A percentile compares a stretch with the other conserved stretches of the same genome.
Conservation (phyloP, 108 stramenopile genomes). For the Nannochloropsis salina region DNA sequence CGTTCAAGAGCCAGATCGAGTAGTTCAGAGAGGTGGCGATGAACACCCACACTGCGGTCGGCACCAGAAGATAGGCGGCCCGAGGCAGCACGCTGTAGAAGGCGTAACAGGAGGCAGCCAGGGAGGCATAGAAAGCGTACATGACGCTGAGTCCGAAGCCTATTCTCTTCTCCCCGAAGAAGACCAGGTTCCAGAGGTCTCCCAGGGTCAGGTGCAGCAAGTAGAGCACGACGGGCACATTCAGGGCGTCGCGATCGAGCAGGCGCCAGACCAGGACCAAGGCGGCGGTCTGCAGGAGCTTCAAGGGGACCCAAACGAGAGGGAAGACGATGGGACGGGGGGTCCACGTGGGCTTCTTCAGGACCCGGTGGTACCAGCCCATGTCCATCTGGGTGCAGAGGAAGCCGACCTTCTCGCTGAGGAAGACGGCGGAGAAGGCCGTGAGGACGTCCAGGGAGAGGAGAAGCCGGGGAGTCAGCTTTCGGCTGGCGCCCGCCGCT, state of each 20-base stretch:
- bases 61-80: constrained; percentile 15
- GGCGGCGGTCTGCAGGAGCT: background rate
- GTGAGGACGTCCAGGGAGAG: background rate
- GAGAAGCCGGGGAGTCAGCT: background rate
- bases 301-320: constrained; percentile 25
- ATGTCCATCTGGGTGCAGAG: background rate
- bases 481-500: background rate
- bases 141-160: background rate
- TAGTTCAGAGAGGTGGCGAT: constrained; percentile 17
- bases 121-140: background rate
- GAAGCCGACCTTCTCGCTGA: background rate
- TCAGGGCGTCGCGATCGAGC: background rate
- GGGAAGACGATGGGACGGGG: background rate
- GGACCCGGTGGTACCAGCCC: background rate
- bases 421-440: background rate
- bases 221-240: background rate
- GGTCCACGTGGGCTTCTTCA: constrained; percentile 20
- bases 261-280: background rate
- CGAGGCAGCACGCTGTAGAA: background rate
- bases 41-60: constrained; percentile 23
- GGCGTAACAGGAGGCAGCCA: background rate
- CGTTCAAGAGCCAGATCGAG: constrained; percentile 17
- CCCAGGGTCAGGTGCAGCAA: constrained; percentile 4
- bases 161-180: constrained; percentile 14
- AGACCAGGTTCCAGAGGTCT: constrained; percentile 20